Conservation (phyloP, 2,329 filamentous ascomycete genomes). For the Pseudogymnoascus verrucosus region DNA sequence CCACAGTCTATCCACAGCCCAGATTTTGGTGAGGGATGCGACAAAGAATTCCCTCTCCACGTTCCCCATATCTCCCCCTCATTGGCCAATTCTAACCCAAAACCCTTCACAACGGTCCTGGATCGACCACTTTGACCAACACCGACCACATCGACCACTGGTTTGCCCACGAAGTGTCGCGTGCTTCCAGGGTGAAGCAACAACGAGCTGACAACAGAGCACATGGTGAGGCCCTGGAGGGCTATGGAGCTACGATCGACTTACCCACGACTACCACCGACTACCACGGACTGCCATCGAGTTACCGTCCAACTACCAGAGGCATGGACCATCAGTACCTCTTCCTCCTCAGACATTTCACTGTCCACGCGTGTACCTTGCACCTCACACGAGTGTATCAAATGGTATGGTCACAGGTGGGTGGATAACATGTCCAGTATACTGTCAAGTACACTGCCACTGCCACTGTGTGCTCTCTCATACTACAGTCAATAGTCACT, state of each 20-base stretch:
- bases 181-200: conserved; percentile 8
- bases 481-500: too few relatives aligned
- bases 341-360: neutral
- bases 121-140: neutral
- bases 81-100: neutral
- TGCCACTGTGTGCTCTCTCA: neutral
- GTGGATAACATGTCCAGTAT: neutral
- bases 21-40: neutral
- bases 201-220: neutral
- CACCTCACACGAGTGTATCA: conserved; percentile 2
- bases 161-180: conserved; percentile 8
- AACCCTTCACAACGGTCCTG: neutral
- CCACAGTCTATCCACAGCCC: neutral
- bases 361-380: neutral
- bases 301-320: neutral
- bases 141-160: conserved; percentile 2
- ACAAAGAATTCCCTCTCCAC: neutral
- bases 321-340: neutral
- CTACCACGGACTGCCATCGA: neutral
- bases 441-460: neutral
- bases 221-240: neutral
- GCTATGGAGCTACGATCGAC: neutral
- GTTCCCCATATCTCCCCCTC: neutral
- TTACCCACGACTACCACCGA: neutral
- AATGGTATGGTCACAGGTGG: neutral